phyloP scores from a whole-genome alignment of 2,329 filamentous ascomycete species.

The Monilinia vaccinii-corymbosi region DNA sequence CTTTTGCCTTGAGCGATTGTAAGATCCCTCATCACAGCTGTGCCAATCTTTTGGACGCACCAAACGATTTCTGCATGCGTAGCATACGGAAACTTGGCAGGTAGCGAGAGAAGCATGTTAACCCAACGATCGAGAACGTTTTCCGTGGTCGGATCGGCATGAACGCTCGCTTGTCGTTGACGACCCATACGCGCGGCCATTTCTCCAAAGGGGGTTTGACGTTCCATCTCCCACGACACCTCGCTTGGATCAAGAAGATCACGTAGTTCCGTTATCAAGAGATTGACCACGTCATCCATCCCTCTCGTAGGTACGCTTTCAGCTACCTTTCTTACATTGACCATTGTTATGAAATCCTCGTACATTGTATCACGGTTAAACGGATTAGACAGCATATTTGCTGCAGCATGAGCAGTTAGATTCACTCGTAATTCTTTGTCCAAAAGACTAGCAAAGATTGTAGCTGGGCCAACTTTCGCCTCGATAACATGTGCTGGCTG shows the following conservation, averaged over 20 bases:
- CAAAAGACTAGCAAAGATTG: slow-evolving; percentile 77
- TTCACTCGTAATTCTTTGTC: slow-evolving; percentile 88
- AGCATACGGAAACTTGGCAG: slow-evolving; percentile 64
- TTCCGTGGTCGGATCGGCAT: slow-evolving; percentile 39
- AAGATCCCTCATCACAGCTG: slow-evolving; percentile 70
- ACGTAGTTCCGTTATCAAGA: slow-evolving; percentile 58
- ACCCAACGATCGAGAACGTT: slow-evolving; percentile 75
- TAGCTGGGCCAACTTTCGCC: slow-evolving; percentile 80
- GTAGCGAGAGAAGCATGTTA: slow-evolving; percentile 59
- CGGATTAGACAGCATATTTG: slow-evolving; percentile 82
- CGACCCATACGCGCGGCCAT: slow-evolving; percentile 39
- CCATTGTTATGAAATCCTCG: slow-evolving; percentile 71
- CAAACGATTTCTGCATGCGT: slow-evolving; percentile 64
- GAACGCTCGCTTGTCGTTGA: slow-evolving; percentile 33
- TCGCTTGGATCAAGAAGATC: slow-evolving; percentile 57
- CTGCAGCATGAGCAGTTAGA: slow-evolving; percentile 84
- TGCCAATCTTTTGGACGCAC: slow-evolving; percentile 67
- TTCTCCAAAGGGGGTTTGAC: slow-evolving; percentile 51
- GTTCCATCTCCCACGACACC: slow-evolving; percentile 56
- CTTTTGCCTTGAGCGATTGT: slow-evolving; percentile 70
- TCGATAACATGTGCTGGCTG: slow-evolving; percentile 78
- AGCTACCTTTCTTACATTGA: slow-evolving; percentile 52
- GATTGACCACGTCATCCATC: slow-evolving; percentile 57
- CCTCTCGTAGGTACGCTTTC: slow-evolving; percentile 53
- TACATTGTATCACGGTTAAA: slow-evolving; percentile 95